Conservation (phyloP, 2,329 filamentous ascomycete genomes). For the Boeremia lycopersici region DNA sequence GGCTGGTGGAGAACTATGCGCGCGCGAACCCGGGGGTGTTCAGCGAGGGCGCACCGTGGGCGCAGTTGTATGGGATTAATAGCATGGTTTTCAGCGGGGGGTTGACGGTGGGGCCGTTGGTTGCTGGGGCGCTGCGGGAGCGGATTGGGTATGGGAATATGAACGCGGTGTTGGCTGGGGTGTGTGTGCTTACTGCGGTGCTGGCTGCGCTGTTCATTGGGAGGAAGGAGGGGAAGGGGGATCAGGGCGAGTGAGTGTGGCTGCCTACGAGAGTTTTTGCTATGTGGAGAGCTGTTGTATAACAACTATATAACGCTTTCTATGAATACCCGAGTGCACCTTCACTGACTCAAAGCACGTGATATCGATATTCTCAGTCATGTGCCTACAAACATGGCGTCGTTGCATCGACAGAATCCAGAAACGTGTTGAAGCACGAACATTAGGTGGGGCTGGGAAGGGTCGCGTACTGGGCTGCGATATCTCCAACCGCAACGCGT, state of each 20-base stretch:
- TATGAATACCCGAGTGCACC: no score
- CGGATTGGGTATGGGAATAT: constrained; percentile 64
- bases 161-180: constrained; percentile 55
- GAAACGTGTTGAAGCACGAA: no score
- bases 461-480: no score
- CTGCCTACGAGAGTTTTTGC: no score
- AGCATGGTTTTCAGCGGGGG: constrained; percentile 67
- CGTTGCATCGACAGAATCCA: no score
- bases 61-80: constrained; percentile 69
- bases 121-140: constrained; percentile 60
- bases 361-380: no score
- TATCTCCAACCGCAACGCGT: no score
- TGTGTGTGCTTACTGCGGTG: constrained; percentile 53
- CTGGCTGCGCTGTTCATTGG: constrained; percentile 56
- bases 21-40: constrained; percentile 62
- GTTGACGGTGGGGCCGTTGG: constrained; percentile 64
- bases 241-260: background rate
- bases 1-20: constrained; percentile 62
- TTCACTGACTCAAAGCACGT: no score
- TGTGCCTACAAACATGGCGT: no score
- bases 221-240: background rate
- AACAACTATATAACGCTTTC: no score
- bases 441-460: no score
- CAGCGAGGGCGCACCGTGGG: constrained; percentile 62
- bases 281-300: no score